phyloP scores from a whole-genome alignment of 495 filamentous ascomycete species.

The Neurospora sp. region DNA sequence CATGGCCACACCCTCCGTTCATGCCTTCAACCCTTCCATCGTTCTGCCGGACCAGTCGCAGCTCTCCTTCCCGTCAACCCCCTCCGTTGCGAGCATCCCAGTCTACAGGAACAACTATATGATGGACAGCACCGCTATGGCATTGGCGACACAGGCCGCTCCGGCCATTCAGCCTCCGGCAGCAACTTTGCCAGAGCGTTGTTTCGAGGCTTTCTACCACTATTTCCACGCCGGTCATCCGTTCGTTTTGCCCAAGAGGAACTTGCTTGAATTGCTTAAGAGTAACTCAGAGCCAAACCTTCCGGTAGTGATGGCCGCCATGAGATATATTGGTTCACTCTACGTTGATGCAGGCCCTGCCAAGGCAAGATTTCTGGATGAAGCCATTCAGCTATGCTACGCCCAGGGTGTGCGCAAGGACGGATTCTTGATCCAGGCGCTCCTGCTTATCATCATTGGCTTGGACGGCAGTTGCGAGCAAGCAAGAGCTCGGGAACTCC shows the following conservation, averaged over 20 bases:
- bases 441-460: conserved; percentile 66
- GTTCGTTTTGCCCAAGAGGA: conserved; percentile 44
- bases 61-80: conserved; percentile 23
- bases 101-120: conserved; percentile 27
- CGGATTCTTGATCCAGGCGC: conserved; percentile 64
- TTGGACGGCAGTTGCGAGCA: conserved; percentile 68
- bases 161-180: conserved; percentile 19
- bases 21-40: conserved; percentile 28
- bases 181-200: conserved; percentile 34
- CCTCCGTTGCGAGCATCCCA: conserved; percentile 21
- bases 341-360: conserved; percentile 43
- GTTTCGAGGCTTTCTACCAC: conserved; percentile 47
- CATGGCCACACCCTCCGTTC: conserved; percentile 17
- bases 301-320: conserved; percentile 45
- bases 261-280: conserved; percentile 35
- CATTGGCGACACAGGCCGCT: conserved; percentile 3
- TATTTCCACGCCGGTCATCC: conserved; percentile 66
- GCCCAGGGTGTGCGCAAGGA: conserved; percentile 41
- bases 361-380: conserved; percentile 43
- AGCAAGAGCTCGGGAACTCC: conserved; percentile 52
- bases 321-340: conserved; percentile 60
- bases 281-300: conserved; percentile 25
- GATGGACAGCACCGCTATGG: conserved; percentile 17
- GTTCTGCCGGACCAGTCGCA: conserved; percentile 30
- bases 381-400: conserved; percentile 45